These are phyloP conservation scores for Saccharata proteae DNA, from an alignment of 2,329 filamentous ascomycete species.

Conservation along the genomic window DNA sequence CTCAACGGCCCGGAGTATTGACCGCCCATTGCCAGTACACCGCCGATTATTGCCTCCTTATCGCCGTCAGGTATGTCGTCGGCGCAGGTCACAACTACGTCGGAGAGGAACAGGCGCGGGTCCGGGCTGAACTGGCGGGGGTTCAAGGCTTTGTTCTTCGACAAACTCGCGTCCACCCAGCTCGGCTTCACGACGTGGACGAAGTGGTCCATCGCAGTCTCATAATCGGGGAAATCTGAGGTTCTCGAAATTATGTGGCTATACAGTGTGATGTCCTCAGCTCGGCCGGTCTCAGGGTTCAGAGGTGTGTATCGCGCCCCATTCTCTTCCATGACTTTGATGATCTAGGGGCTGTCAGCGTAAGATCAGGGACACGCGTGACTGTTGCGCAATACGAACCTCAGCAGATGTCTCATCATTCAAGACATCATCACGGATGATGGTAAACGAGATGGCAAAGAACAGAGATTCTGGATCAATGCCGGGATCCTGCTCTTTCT, in stretches of 20 bases:
- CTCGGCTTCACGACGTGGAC: slow-evolving; percentile 71
- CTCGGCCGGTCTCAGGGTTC: slow-evolving; percentile 24
- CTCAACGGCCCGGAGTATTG: slow-evolving; percentile 61
- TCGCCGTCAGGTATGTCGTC: slow-evolving; percentile 77
- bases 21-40: slow-evolving; percentile 79
- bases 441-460: slow-evolving; percentile 26
- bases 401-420: slow-evolving; percentile 15
- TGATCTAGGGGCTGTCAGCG: slow-evolving; percentile 29
- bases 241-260: slow-evolving; percentile 63
- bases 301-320: slow-evolving; percentile 36
- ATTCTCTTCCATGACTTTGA: slow-evolving; percentile 32
- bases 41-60: slow-evolving; percentile 83
- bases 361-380: slow-evolving; percentile 8
- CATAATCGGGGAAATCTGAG: slow-evolving; percentile 85
- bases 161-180: slow-evolving; percentile 66
- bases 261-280: slow-evolving; percentile 32
- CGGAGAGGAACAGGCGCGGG: slow-evolving; percentile 77
- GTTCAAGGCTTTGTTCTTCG: slow-evolving; percentile 58
- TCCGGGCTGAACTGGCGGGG: slow-evolving; percentile 83
- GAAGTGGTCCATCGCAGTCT: slow-evolving; percentile 60
- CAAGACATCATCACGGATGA: slow-evolving; percentile 30
- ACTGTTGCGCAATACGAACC: slow-evolving; percentile 14
- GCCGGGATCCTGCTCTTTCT: neutral
- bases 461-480: slow-evolving; percentile 23
- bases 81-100: slow-evolving; percentile 70